phyloP scores from a whole-genome alignment of 177 flowering plant species.

The Vitis hybrid region DNA sequence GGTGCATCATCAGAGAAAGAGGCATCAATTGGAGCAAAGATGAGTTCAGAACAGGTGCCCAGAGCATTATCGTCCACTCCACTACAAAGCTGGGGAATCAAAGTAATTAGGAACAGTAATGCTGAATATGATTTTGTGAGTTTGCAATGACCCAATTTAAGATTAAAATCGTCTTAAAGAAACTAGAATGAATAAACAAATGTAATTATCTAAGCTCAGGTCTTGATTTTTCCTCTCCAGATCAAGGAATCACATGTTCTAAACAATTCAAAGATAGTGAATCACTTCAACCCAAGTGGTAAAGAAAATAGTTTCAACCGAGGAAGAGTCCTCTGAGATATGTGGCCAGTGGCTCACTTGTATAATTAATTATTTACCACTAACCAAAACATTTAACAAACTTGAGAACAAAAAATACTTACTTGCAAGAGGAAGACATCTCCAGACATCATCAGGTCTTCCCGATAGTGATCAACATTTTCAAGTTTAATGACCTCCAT shows the following conservation, averaged over 20 bases:
- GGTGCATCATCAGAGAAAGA: constrained; percentile 62
- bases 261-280: background rate
- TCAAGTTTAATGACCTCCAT: constrained; percentile 47
- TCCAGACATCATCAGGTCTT: constrained; percentile 36
- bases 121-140: background rate
- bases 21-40: constrained; percentile 62
- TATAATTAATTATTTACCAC: background rate
- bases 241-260: too few species aligned
- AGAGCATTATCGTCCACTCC: constrained; percentile 55
- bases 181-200: background rate
- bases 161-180: too few species aligned
- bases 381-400: background rate
- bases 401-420: constrained; percentile 4
- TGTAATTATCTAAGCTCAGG: background rate
- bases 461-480: constrained; percentile 34
- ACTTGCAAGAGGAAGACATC: constrained; percentile 47
- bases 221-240: background rate
- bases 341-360: background rate
- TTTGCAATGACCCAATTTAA: too few species aligned
- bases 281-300: background rate
- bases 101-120: background rate
- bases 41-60: constrained; percentile 51
- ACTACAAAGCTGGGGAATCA: constrained; percentile 37
- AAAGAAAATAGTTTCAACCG: background rate
- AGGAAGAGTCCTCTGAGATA: background rate